Evolutionary conservation across 2,329 filamentous ascomycete species (phyloP).

Genomic region (Sporothrix inflata): DNA sequence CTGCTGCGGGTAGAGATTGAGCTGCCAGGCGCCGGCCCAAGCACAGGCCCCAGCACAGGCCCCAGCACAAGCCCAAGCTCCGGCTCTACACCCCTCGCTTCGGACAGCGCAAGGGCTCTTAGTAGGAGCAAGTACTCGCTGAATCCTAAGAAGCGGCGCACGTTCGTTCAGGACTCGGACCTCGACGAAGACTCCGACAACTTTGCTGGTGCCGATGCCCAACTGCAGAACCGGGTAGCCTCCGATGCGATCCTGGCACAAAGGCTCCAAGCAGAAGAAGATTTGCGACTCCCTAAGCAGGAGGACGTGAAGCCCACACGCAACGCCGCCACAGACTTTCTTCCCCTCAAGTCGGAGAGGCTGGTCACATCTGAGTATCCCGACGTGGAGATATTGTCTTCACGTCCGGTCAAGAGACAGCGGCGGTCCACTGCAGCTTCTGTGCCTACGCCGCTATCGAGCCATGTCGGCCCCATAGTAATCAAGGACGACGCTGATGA

Average conservation of each 20-base stretch:
- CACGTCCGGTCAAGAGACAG: slow-evolving; percentile 24
- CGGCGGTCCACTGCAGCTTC: not conserved
- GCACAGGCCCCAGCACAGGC: not conserved
- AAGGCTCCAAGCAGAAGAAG: slow-evolving; percentile 57
- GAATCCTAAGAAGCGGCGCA: slow-evolving; percentile 44
- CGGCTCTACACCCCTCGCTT: slow-evolving; percentile 43
- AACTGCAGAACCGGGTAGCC: slow-evolving; percentile 27
- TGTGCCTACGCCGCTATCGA: not conserved
- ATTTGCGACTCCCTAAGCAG: slow-evolving; percentile 18
- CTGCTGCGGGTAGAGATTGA: slow-evolving; percentile 43
- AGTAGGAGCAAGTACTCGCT: slow-evolving; percentile 55
- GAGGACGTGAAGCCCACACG: not conserved
- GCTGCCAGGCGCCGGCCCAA: slow-evolving; percentile 29
- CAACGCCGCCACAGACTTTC: not conserved
- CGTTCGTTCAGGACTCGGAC: slow-evolving; percentile 39
- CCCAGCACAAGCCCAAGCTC: not conserved
- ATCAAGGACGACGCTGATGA: slow-evolving; percentile 16
- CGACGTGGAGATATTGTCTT: slow-evolving; percentile 15
- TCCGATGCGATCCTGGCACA: slow-evolving; percentile 58
- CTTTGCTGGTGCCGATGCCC: not conserved
- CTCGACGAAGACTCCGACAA: slow-evolving; percentile 41
- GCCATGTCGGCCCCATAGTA: not conserved
- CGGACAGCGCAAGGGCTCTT: slow-evolving; percentile 50
- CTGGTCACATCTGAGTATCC: not conserved
- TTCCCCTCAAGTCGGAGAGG: not conserved